A percentile compares a stretch with the other conserved stretches of the same genome.
These are phyloP conservation scores for Rhynchosporium graminicola DNA, from an alignment of 2,329 filamentous ascomycete genomes.

Conservation along the genomic window DNA sequence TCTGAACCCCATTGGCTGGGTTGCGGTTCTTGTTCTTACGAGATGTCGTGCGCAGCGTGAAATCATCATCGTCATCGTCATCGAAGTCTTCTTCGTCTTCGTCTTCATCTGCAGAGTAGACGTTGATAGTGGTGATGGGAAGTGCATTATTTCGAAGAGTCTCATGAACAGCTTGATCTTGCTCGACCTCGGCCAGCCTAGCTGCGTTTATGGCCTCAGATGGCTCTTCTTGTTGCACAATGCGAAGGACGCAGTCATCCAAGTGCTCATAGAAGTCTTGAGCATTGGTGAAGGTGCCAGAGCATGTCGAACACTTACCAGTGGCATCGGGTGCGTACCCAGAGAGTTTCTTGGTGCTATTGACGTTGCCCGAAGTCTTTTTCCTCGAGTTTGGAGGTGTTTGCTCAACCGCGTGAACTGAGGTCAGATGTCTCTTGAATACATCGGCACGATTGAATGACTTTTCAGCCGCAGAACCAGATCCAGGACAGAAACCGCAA, in stretches of 20 bases:
- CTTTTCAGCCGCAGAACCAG: constrained; percentile 85
- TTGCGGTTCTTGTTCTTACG: constrained; percentile 39
- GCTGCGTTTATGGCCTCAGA: constrained; percentile 68
- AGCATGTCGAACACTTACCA: constrained; percentile 91
- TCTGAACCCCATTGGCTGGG: constrained; percentile 56
- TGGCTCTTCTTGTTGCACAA: constrained; percentile 71
- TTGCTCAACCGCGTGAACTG: constrained; percentile 92
- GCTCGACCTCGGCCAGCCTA: constrained; percentile 64
- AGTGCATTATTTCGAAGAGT: constrained; percentile 63
- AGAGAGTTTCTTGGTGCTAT: constrained; percentile 56
- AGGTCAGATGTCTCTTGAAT: constrained; percentile 93
- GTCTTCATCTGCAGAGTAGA: constrained; percentile 46
- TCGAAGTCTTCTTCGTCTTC: constrained; percentile 59
- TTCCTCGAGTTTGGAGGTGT: constrained; percentile 87
- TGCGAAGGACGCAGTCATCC: constrained; percentile 72
- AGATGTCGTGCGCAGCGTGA: constrained; percentile 52
- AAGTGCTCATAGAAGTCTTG: constrained; percentile 98
- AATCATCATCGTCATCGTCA: constrained; percentile 57
- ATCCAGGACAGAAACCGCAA: constrained; percentile 91
- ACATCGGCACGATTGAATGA: constrained; percentile 96
- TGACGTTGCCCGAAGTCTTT: constrained; percentile 49
- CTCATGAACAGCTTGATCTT: constrained; percentile 61
- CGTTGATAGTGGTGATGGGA: constrained; percentile 45
- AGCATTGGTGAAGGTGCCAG: constrained; percentile 77
- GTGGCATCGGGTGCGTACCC: constrained; percentile 75